phyloP scores from a whole-genome alignment of 768 basidiomycete species.

The Amanita jacksonii region DNA sequence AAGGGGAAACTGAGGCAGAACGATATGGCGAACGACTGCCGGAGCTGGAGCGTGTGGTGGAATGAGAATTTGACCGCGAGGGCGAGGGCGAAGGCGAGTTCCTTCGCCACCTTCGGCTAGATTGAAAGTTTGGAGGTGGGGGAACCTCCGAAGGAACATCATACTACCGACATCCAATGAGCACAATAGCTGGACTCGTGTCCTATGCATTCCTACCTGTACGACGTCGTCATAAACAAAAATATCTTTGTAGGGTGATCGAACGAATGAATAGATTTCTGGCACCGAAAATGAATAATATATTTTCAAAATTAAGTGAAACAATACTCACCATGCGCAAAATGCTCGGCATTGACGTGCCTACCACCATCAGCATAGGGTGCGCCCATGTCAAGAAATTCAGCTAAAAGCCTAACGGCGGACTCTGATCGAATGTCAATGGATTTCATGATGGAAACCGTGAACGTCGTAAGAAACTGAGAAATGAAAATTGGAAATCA shows the following conservation, averaged over 20 bases:
- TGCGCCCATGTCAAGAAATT: slow-evolving; percentile 77
- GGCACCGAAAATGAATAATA: not conserved
- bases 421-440: slow-evolving; percentile 89
- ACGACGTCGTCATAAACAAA: slow-evolving; percentile 71
- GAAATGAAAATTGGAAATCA: slow-evolving; percentile 1
- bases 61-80: slow-evolving; percentile 21
- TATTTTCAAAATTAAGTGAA: slow-evolving; percentile 3
- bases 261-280: slow-evolving; percentile 86
- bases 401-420: slow-evolving; percentile 74
- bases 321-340: slow-evolving; percentile 71
- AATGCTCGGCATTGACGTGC: slow-evolving; percentile 78
- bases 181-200: slow-evolving; percentile 1
- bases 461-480: slow-evolving; percentile 85
- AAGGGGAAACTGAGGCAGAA: too few species aligned
- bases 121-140: slow-evolving; percentile 24
- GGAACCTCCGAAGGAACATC: slow-evolving; percentile 37
- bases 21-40: too few species aligned
- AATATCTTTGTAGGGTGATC: slow-evolving; percentile 84
- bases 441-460: slow-evolving; percentile 82
- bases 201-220: slow-evolving; percentile 42
- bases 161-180: slow-evolving; percentile 35
- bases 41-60: slow-evolving; percentile 5
- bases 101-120: slow-evolving; percentile 19
- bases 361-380: slow-evolving; percentile 47
- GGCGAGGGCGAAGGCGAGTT: slow-evolving; percentile 12